Evolutionary conservation across 352 stramenopile species (phyloP).

Genomic region (Phytophthora brassicae): DNA sequence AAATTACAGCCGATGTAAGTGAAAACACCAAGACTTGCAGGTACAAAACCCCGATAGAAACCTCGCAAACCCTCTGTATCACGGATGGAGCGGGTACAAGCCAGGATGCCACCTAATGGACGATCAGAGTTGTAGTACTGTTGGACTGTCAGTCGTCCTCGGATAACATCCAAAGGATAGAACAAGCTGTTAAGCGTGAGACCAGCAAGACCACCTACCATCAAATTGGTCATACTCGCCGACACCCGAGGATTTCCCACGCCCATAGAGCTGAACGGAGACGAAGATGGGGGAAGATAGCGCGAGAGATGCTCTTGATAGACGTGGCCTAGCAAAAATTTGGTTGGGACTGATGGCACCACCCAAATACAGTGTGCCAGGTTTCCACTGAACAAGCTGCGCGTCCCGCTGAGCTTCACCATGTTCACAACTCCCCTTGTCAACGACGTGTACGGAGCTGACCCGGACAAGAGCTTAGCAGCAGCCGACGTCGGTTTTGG

Average conservation of each 20-base stretch:
- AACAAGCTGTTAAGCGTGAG: slow-evolving; percentile 70
- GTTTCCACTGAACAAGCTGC: slow-evolving; percentile 80
- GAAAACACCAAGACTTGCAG: slow-evolving; percentile 73
- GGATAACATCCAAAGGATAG: slow-evolving; percentile 80
- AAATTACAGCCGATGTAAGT: slow-evolving; percentile 87
- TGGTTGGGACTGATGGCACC: slow-evolving; percentile 77
- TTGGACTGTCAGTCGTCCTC: slow-evolving; percentile 70
- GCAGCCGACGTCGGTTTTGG: slow-evolving; percentile 26
- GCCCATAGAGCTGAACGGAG: slow-evolving; percentile 9
- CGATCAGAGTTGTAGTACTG: slow-evolving; percentile 53
- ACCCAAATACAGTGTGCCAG: slow-evolving; percentile 81
- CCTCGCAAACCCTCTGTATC: slow-evolving; percentile 48
- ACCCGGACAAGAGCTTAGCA: slow-evolving; percentile 4
- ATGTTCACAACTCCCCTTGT: slow-evolving; percentile 66
- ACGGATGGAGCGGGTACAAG: slow-evolving; percentile 56
- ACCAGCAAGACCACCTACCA: slow-evolving; percentile 64
- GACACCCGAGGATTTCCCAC: slow-evolving; percentile 23
- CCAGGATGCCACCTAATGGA: slow-evolving; percentile 52
- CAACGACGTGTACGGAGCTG: slow-evolving; percentile 49
- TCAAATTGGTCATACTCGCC: slow-evolving; percentile 55
- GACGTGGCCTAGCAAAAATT: slow-evolving; percentile 74
- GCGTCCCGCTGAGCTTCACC: slow-evolving; percentile 55
- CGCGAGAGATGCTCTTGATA: slow-evolving; percentile 56
- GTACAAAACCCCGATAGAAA: slow-evolving; percentile 79
- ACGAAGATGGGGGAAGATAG: slow-evolving; percentile 26